These are phyloP conservation scores for Arthroderma uncinatum DNA, from an alignment of 2,329 filamentous ascomycete genomes.

Conservation along the genomic window DNA sequence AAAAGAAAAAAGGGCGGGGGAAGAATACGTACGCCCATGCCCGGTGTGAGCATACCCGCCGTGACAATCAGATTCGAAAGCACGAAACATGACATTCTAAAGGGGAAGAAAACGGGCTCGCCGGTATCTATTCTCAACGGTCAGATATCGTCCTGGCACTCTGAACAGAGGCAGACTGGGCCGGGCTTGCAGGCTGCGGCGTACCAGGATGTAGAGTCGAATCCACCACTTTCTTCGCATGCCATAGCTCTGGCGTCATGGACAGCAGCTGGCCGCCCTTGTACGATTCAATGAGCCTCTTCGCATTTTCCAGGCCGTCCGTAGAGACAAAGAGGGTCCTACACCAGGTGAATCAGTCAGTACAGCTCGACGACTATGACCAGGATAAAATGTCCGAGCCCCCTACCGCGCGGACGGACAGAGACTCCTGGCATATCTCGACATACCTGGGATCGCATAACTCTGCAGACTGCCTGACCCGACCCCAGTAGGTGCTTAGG, in stretches of 20 bases:
- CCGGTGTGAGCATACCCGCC: constrained; percentile 90
- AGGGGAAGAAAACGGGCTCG: constrained; percentile 80
- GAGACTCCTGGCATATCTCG: background rate
- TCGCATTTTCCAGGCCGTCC: constrained; percentile 72
- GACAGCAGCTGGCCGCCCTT: constrained; percentile 64
- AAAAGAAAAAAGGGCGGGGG: background rate
- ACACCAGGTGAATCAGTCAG: constrained; percentile 7
- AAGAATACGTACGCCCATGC: constrained; percentile 50
- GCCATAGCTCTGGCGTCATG: constrained; percentile 89
- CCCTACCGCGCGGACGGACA: background rate
- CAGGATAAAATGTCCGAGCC: background rate
- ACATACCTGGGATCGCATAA: constrained; percentile 84
- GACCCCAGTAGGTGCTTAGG: constrained; percentile 84
- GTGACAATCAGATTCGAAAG: constrained; percentile 90
- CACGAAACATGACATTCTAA: constrained; percentile 95
- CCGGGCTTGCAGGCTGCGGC: too few relatives aligned
- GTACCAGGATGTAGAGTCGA: constrained; percentile 89
- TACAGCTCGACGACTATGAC: background rate
- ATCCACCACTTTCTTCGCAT: constrained; percentile 93
- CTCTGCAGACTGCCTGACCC: constrained; percentile 77
- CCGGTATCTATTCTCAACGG: constrained; percentile 59
- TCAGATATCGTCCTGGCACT: background rate
- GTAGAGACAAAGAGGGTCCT: constrained; percentile 79
- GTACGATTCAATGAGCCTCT: constrained; percentile 68
- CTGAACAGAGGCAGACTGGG: background rate